phyloP scores from a whole-genome alignment of 805 yeast species.

The Lipomyces yamanashiensis region DNA sequence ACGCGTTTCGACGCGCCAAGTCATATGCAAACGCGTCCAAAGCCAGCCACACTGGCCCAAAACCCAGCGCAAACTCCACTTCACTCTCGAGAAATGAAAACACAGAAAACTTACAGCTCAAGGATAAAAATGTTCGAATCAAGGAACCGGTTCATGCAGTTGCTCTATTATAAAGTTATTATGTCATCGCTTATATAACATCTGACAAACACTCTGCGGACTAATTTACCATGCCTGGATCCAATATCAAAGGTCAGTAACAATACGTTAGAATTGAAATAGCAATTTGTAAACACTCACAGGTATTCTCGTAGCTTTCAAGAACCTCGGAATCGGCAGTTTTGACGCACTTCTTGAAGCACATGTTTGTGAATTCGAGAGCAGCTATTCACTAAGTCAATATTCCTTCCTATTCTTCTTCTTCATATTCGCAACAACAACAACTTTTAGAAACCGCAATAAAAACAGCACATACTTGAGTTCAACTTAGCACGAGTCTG shows the following conservation, averaged over 20 bases:
- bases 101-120: constrained; percentile 48
- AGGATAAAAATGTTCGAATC: constrained; percentile 88
- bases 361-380: constrained; percentile 85
- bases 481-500: background rate
- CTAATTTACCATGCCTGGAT: constrained; percentile 15
- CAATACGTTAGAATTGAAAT: background rate
- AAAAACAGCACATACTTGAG: background rate
- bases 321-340: constrained; percentile 50
- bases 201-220: background rate
- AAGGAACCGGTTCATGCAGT: constrained; percentile 83
- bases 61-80: background rate
- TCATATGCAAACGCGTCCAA: background rate
- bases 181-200: background rate
- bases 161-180: constrained; percentile 50
- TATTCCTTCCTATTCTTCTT: background rate
- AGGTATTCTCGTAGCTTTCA: constrained; percentile 64
- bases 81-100: too few relatives aligned
- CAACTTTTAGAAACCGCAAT: background rate
- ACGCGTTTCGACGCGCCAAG: too few relatives aligned
- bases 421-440: background rate
- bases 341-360: constrained; percentile 83
- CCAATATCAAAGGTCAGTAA: background rate
- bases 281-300: constrained; percentile 45
- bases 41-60: background rate
- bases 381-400: constrained; percentile 52